These are phyloP conservation scores for Dictyostelium discoideum DNA, from an alignment of 78 protist genomes.

Conservation along the genomic window dicty_2.7 NC_007089.4:1752001-1752500, in stretches of 20 bases:
- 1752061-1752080: slow-evolving; percentile 98
- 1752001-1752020: slow-evolving; percentile 98
- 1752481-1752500: too few relatives aligned
- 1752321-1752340: neutral
- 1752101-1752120: slow-evolving; percentile 94
- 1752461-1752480: too few relatives aligned
- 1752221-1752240: neutral
- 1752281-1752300: neutral
- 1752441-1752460: too few relatives aligned
- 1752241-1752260: neutral
- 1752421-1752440: too few relatives aligned
- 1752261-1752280: too few relatives aligned
- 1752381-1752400: too few relatives aligned
- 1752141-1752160: slow-evolving; percentile 92
- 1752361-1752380: too few relatives aligned
- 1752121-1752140: slow-evolving; percentile 88
- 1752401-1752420: too few relatives aligned
- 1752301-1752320: neutral
- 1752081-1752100: slow-evolving; percentile 96
- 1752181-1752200: slow-evolving; percentile 98
- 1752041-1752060: slow-evolving; percentile 99
- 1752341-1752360: neutral
- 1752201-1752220: slow-evolving; percentile 94
- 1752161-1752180: slow-evolving; percentile 92
- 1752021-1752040: slow-evolving; percentile 99